Conservation (phyloP, 2,329 filamentous ascomycete species). For the Orbilia blumenaviensis region DNA sequence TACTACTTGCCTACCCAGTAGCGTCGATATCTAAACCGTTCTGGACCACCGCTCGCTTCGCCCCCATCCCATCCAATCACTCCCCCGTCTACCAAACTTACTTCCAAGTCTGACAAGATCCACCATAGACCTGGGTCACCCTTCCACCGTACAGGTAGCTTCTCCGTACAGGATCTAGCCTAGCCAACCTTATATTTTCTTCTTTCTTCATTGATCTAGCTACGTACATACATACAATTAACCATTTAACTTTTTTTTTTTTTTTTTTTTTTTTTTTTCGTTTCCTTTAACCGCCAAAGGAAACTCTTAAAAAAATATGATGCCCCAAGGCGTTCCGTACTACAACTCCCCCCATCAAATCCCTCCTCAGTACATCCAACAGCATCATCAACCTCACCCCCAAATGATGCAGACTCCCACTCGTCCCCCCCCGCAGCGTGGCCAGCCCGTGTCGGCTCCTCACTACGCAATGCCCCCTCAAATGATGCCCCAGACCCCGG, state of each 20-base stretch:
- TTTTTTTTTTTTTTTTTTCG: not conserved
- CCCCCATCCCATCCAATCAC: conserved; percentile 41
- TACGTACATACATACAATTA: no score
- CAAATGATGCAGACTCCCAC: conserved; percentile 44
- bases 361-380: conserved; percentile 45
- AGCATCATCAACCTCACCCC: conserved; percentile 38
- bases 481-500: conserved; percentile 36
- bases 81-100: conserved; percentile 19
- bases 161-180: not conserved
- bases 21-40: not conserved
- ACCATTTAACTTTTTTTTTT: conserved; percentile 10
- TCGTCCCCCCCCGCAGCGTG: conserved; percentile 25
- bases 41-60: conserved; percentile 39
- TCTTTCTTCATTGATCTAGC: no score
- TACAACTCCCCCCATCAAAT: conserved; percentile 30
- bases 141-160: conserved; percentile 21
- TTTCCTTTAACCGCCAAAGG: not conserved
- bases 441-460: conserved; percentile 30
- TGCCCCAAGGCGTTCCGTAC: conserved; percentile 36
- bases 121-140: conserved; percentile 45
- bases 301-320: conserved; percentile 40
- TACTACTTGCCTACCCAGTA: not conserved
- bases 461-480: conserved; percentile 45
- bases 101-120: conserved; percentile 48
- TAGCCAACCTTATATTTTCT: not conserved